Percentiles rank a stretch among this genome's conserved stretches.
These are phyloP conservation scores for Hypseocharis bilobata DNA, from an alignment of 441 rosid species.

Conservation along the genomic window DNA sequence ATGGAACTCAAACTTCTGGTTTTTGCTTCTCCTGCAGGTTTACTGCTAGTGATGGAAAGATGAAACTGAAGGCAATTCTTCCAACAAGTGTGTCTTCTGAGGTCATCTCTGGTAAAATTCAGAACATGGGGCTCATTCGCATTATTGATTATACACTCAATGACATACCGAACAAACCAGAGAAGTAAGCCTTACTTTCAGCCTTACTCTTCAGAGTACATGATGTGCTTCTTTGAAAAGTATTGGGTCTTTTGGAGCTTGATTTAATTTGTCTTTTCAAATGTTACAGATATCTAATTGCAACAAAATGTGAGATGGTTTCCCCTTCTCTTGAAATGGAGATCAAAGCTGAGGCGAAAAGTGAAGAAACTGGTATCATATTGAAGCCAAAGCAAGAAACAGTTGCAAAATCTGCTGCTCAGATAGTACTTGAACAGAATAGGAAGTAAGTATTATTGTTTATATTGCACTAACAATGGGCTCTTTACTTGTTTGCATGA, in stretches of 20 bases:
- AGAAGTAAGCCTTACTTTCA: slow-evolving; percentile 36
- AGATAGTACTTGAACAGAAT: slow-evolving; percentile 62
- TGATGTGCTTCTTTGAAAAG: neutral
- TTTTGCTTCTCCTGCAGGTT: slow-evolving; percentile 39
- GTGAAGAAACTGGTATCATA: slow-evolving; percentile 27
- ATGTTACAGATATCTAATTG: slow-evolving; percentile 52
- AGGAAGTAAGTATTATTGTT: slow-evolving; percentile 42
- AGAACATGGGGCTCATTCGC: slow-evolving; percentile 55
- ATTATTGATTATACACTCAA: slow-evolving; percentile 66
- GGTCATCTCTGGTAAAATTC: slow-evolving; percentile 53
- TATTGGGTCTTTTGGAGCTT: neutral
- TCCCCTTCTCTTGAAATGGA: slow-evolving; percentile 58
- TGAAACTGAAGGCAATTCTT: slow-evolving; percentile 50
- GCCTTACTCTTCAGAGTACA: neutral
- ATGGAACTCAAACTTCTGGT: too few species aligned
- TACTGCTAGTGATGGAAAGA: slow-evolving; percentile 65
- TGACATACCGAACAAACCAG: slow-evolving; percentile 68
- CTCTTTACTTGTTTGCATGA: neutral
- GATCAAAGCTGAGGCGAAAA: slow-evolving; percentile 30
- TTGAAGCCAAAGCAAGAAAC: slow-evolving; percentile 62
- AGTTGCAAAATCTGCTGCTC: slow-evolving; percentile 70
- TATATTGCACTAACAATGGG: neutral
- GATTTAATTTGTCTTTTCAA: neutral
- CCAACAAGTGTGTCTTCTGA: slow-evolving; percentile 54
- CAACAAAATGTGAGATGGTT: slow-evolving; percentile 61